phyloP scores from a whole-genome alignment of 2,329 filamentous ascomycete genomes.

The Pseudogymnoascus sp. region DNA sequence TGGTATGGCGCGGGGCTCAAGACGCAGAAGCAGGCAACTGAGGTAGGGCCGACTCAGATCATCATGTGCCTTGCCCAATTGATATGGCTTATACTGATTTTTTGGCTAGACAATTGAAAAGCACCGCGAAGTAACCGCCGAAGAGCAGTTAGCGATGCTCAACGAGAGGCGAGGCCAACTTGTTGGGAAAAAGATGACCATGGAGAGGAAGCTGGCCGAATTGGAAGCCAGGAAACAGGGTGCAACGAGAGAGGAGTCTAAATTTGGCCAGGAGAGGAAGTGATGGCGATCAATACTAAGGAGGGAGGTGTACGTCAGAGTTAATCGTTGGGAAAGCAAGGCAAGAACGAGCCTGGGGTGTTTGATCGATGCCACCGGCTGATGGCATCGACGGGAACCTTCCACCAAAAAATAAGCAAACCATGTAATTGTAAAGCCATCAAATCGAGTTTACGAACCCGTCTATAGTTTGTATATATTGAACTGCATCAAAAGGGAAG shows the following conservation, averaged over 20 bases:
- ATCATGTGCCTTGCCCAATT: background rate
- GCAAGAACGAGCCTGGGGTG: background rate
- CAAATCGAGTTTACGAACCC: background rate
- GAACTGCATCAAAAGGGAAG: background rate
- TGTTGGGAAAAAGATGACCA: slow-evolving; percentile 40
- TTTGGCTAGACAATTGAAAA: slow-evolving; percentile 36
- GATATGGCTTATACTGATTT: slow-evolving; percentile 6
- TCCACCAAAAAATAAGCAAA: background rate
- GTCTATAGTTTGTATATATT: background rate
- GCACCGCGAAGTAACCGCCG: slow-evolving; percentile 41
- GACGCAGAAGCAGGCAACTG: slow-evolving; percentile 40
- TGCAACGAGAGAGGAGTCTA: slow-evolving; percentile 32
- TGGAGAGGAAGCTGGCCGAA: slow-evolving; percentile 51
- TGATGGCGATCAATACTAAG: slow-evolving; percentile 5
- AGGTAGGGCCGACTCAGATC: slow-evolving; percentile 34
- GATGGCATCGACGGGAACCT: background rate
- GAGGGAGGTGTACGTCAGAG: background rate
- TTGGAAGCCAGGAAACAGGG: slow-evolving; percentile 35
- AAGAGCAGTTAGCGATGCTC: slow-evolving; percentile 49
- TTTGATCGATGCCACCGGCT: background rate
- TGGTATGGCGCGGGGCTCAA: slow-evolving; percentile 55
- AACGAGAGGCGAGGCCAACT: slow-evolving; percentile 43
- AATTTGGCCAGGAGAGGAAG: slow-evolving; percentile 27
- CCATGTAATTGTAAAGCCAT: background rate
- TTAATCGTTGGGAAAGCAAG: background rate